A percentile compares a stretch with the other conserved stretches of the same genome.
These are phyloP conservation scores for Alternaria hordeiaustralica DNA, from an alignment of 2,329 filamentous ascomycete genomes.

Conservation along the genomic window DNA sequence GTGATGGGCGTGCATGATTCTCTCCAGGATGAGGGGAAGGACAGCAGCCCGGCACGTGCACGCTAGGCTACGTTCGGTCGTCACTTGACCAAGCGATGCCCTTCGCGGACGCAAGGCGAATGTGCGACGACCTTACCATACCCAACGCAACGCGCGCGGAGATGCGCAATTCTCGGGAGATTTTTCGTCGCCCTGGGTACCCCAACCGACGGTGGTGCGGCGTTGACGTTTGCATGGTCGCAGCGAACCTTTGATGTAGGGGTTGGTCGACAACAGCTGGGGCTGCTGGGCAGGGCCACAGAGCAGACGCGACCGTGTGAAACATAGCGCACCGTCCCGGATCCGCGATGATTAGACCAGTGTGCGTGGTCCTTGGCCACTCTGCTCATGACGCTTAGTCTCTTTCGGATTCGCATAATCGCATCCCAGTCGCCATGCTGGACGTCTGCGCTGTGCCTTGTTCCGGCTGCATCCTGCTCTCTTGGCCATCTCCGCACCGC, in stretches of 20 bases:
- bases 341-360: slow-evolving; percentile 36
- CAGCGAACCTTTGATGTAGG: neutral
- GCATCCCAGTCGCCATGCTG: slow-evolving; percentile 35
- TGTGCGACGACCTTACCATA: neutral
- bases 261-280: neutral
- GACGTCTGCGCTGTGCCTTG: slow-evolving; percentile 20
- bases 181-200: neutral
- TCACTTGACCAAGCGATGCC: slow-evolving; percentile 6
- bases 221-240: slow-evolving; percentile 15
- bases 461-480: slow-evolving; percentile 22
- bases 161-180: slow-evolving; percentile 4
- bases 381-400: slow-evolving; percentile 24
- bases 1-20: slow-evolving; percentile 36
- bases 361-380: slow-evolving; percentile 10
- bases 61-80: slow-evolving; percentile 16
- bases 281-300: slow-evolving; percentile 7
- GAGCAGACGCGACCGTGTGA: slow-evolving; percentile 34
- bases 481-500: slow-evolving; percentile 31
- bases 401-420: slow-evolving; percentile 18
- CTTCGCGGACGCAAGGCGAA: neutral
- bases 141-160: neutral
- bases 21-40: slow-evolving; percentile 14
- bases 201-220: slow-evolving; percentile 10
- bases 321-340: slow-evolving; percentile 46
- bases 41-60: slow-evolving; percentile 12